phyloP scores from a whole-genome alignment of 179 eudicot genomes.

The Pouteria campechiana region DNA sequence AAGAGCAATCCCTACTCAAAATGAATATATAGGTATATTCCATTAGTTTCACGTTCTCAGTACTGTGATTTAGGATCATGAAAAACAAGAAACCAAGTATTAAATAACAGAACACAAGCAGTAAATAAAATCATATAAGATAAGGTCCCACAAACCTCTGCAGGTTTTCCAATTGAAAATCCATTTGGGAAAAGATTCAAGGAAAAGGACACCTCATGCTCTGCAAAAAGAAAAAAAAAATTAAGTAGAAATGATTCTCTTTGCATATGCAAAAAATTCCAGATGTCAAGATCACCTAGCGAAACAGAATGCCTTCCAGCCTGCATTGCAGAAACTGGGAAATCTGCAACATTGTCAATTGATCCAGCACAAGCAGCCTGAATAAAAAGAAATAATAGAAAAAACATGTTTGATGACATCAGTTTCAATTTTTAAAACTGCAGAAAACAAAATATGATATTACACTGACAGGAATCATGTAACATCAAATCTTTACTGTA shows the following conservation, averaged over 20 bases:
- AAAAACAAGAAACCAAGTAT: not conserved
- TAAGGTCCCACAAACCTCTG: constrained; percentile 3
- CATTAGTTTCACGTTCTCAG: not conserved
- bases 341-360: not conserved
- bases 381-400: not conserved
- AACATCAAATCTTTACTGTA: not conserved
- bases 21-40: too few relatives aligned
- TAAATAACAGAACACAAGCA: not conserved
- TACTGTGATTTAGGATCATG: not conserved
- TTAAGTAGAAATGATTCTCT: not conserved
- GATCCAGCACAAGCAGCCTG: not conserved
- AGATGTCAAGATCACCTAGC: not conserved
- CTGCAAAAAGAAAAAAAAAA: not conserved
- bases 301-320: constrained; percentile 1
- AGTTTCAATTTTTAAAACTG: too few relatives aligned
- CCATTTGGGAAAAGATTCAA: constrained; percentile 5
- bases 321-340: not conserved
- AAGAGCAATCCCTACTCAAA: too few relatives aligned
- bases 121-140: not conserved
- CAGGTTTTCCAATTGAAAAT: constrained; percentile 6
- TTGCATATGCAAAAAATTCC: not conserved
- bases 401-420: too few relatives aligned
- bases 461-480: not conserved
- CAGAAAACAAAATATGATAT: too few relatives aligned
- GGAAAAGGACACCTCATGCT: constrained; percentile 7